Base-by-base conservation (phyloP, 2,329 filamentous ascomycete genomes). In the Phialemonium atrogriseum region DNA sequence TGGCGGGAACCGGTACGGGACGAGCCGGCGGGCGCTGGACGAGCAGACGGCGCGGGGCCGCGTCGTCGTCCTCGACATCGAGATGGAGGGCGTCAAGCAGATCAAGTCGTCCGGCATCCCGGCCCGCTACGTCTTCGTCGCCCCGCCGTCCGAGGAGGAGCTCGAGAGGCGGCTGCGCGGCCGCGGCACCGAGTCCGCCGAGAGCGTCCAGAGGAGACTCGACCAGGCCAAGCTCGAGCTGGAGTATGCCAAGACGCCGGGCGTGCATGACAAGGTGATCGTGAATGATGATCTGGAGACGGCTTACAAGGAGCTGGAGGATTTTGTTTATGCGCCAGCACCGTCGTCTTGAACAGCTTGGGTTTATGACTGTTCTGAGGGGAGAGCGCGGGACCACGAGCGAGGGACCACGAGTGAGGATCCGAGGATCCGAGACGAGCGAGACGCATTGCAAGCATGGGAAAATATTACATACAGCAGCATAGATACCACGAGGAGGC, bases 61-160 rank as follows among this genome's bases (percentile, higher is more conserved):
- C 49, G 75, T 87, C 24, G 89, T 88, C 39, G 77, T 95, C 28
- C 64, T 95, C 45, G 89, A 96, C 56, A 96, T 95, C 52, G 89
- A 95, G 69, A 94, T 95, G 85, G 87, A 94, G 74, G 88, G 88
- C 38, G 87, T 95, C 36, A 94, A 94, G 66, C 88, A 95, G 61
- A 84, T 95, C 50, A 86, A 87, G 58, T 71, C 73, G 40, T 83
- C 80, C 30, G 69, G 69, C 45, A 73, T 88, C 40, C 70, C 78
- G 35, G 84, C 86, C 7, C 77, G 84, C 34, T 94, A 85, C 61
- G 61, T 94, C 43, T 94, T 94, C 59, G 72, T 95, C 39, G 75
- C 82, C 21, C 88, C 88, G 10, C 89, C 88, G 0, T 81, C 73
- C 4, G 60, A 83, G 43, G 76, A 82, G 47, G 70, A 77, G 30